Base-by-base conservation (phyloP, 306 rosid species). In the Lathyrus aphaca region DNA sequence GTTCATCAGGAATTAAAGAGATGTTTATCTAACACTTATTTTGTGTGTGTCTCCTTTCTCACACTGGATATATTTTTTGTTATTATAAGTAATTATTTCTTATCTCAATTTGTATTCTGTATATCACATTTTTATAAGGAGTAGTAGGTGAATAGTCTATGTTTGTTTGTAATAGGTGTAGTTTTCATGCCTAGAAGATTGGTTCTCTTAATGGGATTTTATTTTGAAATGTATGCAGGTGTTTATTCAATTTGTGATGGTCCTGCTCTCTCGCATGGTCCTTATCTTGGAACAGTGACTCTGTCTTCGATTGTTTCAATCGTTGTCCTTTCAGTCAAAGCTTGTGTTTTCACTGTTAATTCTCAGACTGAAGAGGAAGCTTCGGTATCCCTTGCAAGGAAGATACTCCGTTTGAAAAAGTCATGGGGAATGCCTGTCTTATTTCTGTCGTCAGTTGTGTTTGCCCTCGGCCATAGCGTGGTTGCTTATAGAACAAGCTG, bases 391-490 rank as follows among this genome's bases (percentile, higher is more conserved):
- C 86, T 73, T 74, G 85, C 95, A 13, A 84, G 86, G 83, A 84
- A 77, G 86, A 88, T 73, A 82, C 91, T 94, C 55, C 99, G 84
- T 80, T 77, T 94, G 71, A 94, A 94, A 81, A 94, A 94, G 85
- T 91, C 99, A 39, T 94, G 97, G 99, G 99, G 99, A 51, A 94
- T 94, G 99, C 99, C 97, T 19, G 89, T 94, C 66, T 80, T 94
- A 72, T 94, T 91, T 80, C 91, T 94, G 44, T 89, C 97, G 0
- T 94, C 97, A 11, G 96, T 91, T 68, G 97, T 88, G 71, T 89
- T 94, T 82, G 96, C 99, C 69, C 96, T 94, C 21, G 99, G 99
- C 62, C 99, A 94, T 69, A 80, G 72, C 8, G 99, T 94, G 72
- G 97, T 94, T 74, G 99, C 99, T 49, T 94, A 94, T 57, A 88